phyloP scores from a whole-genome alignment of 345 rosid genomes.

The Nephelium lappaceum region DNA sequence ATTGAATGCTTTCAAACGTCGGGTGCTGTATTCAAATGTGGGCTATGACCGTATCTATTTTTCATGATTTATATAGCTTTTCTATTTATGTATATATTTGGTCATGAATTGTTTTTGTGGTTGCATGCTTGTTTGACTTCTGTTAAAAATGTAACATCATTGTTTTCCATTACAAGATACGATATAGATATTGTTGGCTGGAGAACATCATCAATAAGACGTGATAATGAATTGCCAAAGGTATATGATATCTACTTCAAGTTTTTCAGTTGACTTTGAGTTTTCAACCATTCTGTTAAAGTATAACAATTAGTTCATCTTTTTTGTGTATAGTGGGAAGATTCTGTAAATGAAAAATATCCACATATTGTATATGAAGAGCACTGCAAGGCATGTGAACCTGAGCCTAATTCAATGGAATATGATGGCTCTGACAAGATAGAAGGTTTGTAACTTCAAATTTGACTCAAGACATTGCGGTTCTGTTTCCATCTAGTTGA shows the following conservation, averaged over 20 bases:
- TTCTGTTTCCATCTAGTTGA: constrained; percentile 9
- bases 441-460: constrained; percentile 63
- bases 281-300: constrained; percentile 11
- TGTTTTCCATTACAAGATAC: constrained; percentile 47
- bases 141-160: constrained; percentile 10
- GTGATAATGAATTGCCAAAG: constrained; percentile 81
- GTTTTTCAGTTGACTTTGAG: background rate
- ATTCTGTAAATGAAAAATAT: constrained; percentile 66
- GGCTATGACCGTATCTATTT: constrained; percentile 87
- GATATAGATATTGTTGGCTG: constrained; percentile 87
- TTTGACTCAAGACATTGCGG: background rate
- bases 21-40: constrained; percentile 89
- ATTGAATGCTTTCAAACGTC: constrained; percentile 69
- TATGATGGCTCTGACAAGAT: constrained; percentile 52
- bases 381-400: constrained; percentile 71
- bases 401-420: constrained; percentile 42
- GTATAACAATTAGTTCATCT: constrained; percentile 5
- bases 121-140: constrained; percentile 2
- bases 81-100: constrained; percentile 1
- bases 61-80: constrained; percentile 12
- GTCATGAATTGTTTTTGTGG: background rate
- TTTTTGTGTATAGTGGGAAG: constrained; percentile 63
- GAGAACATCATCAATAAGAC: constrained; percentile 96
- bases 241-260: constrained; percentile 32
- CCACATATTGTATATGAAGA: constrained; percentile 93